phyloP scores from a whole-genome alignment of 306 rosid genomes.

The Begonia loranthoides region DNA sequence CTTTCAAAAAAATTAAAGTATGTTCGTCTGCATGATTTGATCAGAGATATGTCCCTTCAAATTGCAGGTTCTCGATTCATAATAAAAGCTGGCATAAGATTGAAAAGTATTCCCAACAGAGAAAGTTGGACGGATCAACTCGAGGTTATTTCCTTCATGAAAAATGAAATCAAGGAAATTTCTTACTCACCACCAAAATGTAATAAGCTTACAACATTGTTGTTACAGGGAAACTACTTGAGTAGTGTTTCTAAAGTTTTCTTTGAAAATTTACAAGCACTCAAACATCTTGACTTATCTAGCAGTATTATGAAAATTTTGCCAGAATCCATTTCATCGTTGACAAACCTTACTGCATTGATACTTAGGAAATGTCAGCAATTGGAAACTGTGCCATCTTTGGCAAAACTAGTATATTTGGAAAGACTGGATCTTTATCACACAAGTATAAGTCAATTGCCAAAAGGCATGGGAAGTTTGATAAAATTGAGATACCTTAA shows the following conservation, averaged over 20 bases:
- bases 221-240: neutral
- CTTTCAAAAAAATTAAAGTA: neutral
- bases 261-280: neutral
- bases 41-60: conserved; percentile 7
- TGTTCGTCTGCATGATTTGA: conserved; percentile 6
- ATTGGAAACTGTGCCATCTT: neutral
- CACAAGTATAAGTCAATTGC: neutral
- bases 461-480: neutral
- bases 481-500: neutral
- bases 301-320: neutral
- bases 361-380: neutral
- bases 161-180: neutral
- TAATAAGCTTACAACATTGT: neutral
- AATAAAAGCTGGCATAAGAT: neutral
- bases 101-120: neutral
- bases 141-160: neutral
- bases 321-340: neutral
- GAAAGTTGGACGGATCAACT: neutral
- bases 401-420: neutral
- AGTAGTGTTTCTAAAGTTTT: neutral
- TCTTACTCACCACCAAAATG: neutral
- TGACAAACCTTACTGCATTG: neutral
- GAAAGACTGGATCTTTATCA: neutral
- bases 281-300: neutral
- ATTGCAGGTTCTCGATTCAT: neutral